Evolutionary conservation across 169 alveolate species (phyloP), one percentile per base, ranked within the genome.

Genomic region (Miamiensis avidus): DNA sequence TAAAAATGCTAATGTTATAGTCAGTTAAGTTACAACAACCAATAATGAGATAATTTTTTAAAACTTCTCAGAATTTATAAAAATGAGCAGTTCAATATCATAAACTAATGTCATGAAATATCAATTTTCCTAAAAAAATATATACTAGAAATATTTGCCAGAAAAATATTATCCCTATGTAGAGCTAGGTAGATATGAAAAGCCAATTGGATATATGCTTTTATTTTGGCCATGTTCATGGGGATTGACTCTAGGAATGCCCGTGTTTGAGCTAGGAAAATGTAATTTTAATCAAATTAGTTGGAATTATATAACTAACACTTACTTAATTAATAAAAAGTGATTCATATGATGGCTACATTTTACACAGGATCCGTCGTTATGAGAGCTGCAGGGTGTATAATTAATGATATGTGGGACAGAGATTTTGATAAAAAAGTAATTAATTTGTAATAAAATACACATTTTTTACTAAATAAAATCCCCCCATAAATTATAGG

Each of bases 341-440:
- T 11, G 4, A 49, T 49, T 49, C 20, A 49, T 49, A 49, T 49
- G 4, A 49, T 11, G 4, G n/a, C n/a, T n/a, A n/a, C n/a, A n/a
- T n/a, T n/a, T n/a, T n/a, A 91, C 25, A 83, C 89, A 72, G 97
- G 96, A 74, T 90, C 95, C 49, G 76, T 91, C 28, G 83, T 91
- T 31, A 88, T 94, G 73, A 84, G 97, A 81, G 90, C 95, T 28
- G 97, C 95, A 34, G 97, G 97, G 0, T 94, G 97, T 73, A 88
- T 92, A 0, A 91, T 90, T 0, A 94, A 94, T 83, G 97, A 94
- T 79, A 87, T 88, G 86, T 85, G 92, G 90, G 97, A 94, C 77
- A 86, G 85, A 30, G 93, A 94, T 77, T 85, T 92, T 0, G 97
- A 94, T 85, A 92, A 92, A 73, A 89, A 91, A 75, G 82, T 77